These are phyloP conservation scores for Exserohilum rostratum DNA, from an alignment of 2,329 filamentous ascomycete species.

Conservation along the genomic window DNA sequence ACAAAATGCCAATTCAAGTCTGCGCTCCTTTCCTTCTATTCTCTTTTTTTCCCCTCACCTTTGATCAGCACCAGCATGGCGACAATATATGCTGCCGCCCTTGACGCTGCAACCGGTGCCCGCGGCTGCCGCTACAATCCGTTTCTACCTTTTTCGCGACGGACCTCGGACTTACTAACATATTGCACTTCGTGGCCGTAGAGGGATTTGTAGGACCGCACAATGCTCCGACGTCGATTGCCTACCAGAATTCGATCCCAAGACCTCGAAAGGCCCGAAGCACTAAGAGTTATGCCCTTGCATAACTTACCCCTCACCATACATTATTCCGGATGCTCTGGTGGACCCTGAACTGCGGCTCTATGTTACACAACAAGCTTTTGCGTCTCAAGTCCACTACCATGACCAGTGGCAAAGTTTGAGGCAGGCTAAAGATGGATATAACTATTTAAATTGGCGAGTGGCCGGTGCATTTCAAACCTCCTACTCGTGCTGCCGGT, in stretches of 20 bases:
- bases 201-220: neutral
- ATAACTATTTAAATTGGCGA: neutral
- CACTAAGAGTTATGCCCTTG: constrained; percentile 8
- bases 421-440: neutral
- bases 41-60: neutral
- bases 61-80: neutral
- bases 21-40: neutral
- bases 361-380: neutral
- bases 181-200: neutral
- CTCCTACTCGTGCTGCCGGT: neutral
- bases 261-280: neutral
- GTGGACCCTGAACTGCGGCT: constrained; percentile 14
- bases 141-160: neutral
- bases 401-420: neutral
- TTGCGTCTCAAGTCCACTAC: neutral
- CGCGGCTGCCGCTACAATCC: neutral
- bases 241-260: neutral
- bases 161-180: neutral
- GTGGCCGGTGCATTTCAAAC: neutral
- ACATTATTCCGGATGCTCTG: constrained; percentile 1
- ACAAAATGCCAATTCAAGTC: neutral
- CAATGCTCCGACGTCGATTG: neutral
- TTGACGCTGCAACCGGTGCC: neutral
- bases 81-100: neutral
- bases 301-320: constrained; percentile 13